Conservation (phyloP, 805 yeast species). For the Teunomyces cretensis region DNA sequence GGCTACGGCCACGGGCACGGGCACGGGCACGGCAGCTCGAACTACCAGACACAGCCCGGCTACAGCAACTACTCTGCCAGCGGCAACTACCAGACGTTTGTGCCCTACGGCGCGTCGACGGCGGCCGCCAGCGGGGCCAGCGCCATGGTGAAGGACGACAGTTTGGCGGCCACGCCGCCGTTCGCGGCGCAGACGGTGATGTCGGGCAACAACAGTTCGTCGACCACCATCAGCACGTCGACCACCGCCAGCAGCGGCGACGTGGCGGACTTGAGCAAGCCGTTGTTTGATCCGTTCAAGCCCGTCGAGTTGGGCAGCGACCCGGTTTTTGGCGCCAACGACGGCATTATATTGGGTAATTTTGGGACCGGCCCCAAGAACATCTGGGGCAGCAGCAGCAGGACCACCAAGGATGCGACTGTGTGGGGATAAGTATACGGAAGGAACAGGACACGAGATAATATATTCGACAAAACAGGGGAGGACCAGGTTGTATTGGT, state of each 20-base stretch:
- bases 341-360: conserved; percentile 12
- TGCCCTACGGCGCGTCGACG: background rate
- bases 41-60: too few relatives aligned
- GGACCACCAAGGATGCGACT: conserved; percentile 20
- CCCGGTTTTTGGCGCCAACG: background rate
- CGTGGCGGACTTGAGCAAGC: conserved; percentile 8
- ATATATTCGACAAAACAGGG: too few relatives aligned
- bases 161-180: background rate
- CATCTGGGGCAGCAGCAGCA: conserved; percentile 23
- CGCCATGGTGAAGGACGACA: background rate
- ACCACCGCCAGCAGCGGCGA: conserved; percentile 6
- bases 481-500: too few relatives aligned
- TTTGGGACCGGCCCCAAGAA: conserved; percentile 14
- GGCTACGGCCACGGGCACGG: background rate
- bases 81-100: background rate
- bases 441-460: too few relatives aligned
- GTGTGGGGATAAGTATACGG: conserved; percentile 33
- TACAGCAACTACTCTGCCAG: background rate
- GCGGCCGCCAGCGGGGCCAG: background rate
- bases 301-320: conserved; percentile 15
- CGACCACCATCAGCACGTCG: conserved; percentile 7
- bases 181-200: background rate
- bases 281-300: conserved; percentile 29
- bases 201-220: conserved; percentile 8
- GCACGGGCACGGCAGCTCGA: too few relatives aligned